A percentile compares a stretch with the other conserved stretches of the same genome.
These are phyloP conservation scores for Annulohypoxylon stygium DNA, from an alignment of 495 filamentous ascomycete genomes.

Conservation along the genomic window DNA sequence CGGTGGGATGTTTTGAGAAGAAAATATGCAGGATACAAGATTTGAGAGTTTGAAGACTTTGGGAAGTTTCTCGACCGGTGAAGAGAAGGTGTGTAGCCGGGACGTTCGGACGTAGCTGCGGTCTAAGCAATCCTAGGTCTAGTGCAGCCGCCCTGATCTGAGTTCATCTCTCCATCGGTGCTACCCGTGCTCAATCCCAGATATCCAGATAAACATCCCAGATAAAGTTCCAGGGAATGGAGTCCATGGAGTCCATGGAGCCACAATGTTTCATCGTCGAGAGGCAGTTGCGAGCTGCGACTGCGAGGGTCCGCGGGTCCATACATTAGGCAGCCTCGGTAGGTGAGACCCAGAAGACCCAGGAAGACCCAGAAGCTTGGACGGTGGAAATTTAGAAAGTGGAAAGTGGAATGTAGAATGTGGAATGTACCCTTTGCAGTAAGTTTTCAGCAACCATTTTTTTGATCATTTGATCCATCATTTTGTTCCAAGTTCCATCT, in stretches of 20 bases:
- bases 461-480: conserved; percentile 12
- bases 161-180: conserved; percentile 26
- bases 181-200: conserved; percentile 22
- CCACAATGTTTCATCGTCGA: conserved; percentile 31
- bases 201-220: conserved; percentile 7
- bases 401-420: neutral
- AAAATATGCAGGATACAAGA: conserved; percentile 32
- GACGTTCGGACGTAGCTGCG: conserved; percentile 11
- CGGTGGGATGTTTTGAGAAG: conserved; percentile 26
- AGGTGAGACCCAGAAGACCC: conserved; percentile 4
- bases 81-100: conserved; percentile 10
- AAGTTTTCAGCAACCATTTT: conserved; percentile 9
- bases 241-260: neutral
- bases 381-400: neutral
- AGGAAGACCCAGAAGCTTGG: conserved; percentile 18
- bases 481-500: neutral
- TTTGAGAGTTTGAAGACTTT: neutral
- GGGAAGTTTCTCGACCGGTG: conserved; percentile 17
- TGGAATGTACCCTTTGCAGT: too few relatives aligned
- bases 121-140: conserved; percentile 26
- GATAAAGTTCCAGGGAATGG: conserved; percentile 24
- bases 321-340: neutral
- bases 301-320: conserved; percentile 4
- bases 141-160: conserved; percentile 37
- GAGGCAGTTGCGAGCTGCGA: conserved; percentile 13